These are phyloP conservation scores for Phialemoniopsis sp. DNA, from an alignment of 2,329 filamentous ascomycete genomes.

Conservation along the genomic window DNA sequence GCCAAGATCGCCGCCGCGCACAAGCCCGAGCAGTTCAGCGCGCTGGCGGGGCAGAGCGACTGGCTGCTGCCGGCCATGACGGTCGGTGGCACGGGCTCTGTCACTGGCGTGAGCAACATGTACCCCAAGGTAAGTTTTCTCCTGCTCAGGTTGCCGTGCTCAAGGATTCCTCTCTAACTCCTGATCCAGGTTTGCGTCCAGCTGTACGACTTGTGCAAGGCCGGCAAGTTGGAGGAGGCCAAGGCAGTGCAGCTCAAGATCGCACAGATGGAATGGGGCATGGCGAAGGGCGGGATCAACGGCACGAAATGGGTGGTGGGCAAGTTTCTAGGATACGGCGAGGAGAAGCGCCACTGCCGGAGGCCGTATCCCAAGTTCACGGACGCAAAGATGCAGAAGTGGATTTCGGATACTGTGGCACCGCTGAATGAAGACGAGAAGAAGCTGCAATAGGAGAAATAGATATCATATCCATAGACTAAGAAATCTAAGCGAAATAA, in stretches of 20 bases:
- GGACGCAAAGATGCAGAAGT: conserved; percentile 34
- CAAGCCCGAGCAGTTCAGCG: conserved; percentile 52
- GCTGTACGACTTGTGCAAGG: conserved; percentile 41
- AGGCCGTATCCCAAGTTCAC: conserved; percentile 45
- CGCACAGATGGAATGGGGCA: conserved; percentile 47
- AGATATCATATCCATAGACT: too few species aligned
- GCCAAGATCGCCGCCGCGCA: conserved; percentile 34
- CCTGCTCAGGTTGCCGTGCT: too few species aligned
- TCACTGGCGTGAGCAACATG: conserved; percentile 57
- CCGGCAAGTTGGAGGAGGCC: conserved; percentile 41
- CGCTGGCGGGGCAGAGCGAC: conserved; percentile 67
- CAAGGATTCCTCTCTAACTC: too few species aligned
- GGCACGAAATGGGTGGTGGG: conserved; percentile 55
- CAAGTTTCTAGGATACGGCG: conserved; percentile 46
- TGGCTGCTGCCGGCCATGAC: conserved; percentile 58
- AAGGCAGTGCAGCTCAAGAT: conserved; percentile 43
- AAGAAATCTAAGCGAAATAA: too few species aligned
- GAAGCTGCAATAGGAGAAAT: not conserved
- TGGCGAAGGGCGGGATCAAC: conserved; percentile 53
- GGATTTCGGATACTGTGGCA: conserved; percentile 21
- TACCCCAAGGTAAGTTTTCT: conserved; percentile 32
- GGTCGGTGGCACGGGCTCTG: conserved; percentile 51
- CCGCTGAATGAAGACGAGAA: conserved; percentile 9
- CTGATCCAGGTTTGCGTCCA: conserved; percentile 37
- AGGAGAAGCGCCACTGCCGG: conserved; percentile 42